These are phyloP conservation scores for Amaranthus cruentus DNA, from an alignment of 148 eudicot genomes.

Conservation along the genomic window DNA sequence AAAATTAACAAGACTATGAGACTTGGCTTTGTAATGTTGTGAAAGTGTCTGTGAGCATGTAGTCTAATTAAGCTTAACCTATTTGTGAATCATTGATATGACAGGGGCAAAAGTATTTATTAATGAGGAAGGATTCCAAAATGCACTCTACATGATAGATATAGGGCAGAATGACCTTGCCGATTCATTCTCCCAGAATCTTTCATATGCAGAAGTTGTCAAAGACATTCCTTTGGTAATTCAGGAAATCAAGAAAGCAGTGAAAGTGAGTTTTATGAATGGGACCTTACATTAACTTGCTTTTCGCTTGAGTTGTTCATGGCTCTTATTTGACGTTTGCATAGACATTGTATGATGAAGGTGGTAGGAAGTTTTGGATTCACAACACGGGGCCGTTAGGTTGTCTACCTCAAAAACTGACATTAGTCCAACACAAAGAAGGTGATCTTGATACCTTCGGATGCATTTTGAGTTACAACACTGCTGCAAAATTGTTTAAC, in stretches of 20 bases:
- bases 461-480: slow-evolving; percentile 67
- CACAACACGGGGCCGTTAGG: slow-evolving; percentile 97
- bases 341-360: slow-evolving; percentile 63
- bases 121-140: slow-evolving; percentile 41
- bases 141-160: slow-evolving; percentile 84
- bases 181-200: slow-evolving; percentile 64
- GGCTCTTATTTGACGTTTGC: background rate
- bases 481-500: slow-evolving; percentile 65
- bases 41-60: too few relatives aligned
- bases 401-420: slow-evolving; percentile 81
- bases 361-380: slow-evolving; percentile 81
- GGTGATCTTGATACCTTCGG: slow-evolving; percentile 48
- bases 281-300: background rate
- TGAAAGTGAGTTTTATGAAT: slow-evolving; percentile 45
- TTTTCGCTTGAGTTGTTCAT: background rate
- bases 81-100: background rate
- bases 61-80: background rate
- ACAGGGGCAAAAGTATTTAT: slow-evolving; percentile 44
- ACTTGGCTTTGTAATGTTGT: too few relatives aligned
- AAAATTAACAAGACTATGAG: too few relatives aligned
- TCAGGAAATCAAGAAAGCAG: slow-evolving; percentile 60
- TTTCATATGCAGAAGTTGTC: slow-evolving; percentile 59
- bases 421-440: slow-evolving; percentile 35
- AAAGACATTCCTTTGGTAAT: slow-evolving; percentile 59
- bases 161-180: slow-evolving; percentile 90